These are phyloP conservation scores for Boletus sp. DNA, from an alignment of 1,284 basidiomycete genomes.

Conservation along the genomic window DNA sequence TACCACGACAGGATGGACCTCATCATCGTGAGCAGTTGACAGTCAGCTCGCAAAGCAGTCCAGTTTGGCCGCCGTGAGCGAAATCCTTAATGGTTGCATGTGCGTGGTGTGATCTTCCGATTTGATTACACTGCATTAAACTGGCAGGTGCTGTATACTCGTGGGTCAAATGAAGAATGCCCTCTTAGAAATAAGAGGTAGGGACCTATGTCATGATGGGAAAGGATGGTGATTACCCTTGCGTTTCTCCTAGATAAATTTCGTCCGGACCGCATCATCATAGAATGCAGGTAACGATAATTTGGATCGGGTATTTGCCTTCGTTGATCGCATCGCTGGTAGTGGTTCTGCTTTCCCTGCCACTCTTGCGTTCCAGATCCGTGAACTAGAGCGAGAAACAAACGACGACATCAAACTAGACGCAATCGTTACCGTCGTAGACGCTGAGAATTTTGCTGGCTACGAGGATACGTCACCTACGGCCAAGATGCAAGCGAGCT, in stretches of 20 bases:
- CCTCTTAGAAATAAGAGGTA: constrained; percentile 79
- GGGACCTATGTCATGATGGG: constrained; percentile 6
- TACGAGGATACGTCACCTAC: constrained; percentile 89
- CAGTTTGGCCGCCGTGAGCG: constrained; percentile 78
- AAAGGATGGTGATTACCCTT: not conserved
- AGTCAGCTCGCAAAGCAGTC: constrained; percentile 83
- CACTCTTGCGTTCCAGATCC: constrained; percentile 87
- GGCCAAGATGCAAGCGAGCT: constrained; percentile 90
- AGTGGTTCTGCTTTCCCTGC: constrained; percentile 88
- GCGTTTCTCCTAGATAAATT: constrained; percentile 56
- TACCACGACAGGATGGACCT: not conserved
- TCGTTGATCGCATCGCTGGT: constrained; percentile 8
- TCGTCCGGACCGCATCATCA: constrained; percentile 82
- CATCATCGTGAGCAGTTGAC: constrained; percentile 54
- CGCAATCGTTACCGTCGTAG: constrained; percentile 84
- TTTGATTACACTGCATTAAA: not conserved
- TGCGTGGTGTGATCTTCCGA: constrained; percentile 33
- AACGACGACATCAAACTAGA: constrained; percentile 75
- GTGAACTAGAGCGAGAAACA: constrained; percentile 78
- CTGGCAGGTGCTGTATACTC: constrained; percentile 77
- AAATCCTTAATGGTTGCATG: constrained; percentile 93
- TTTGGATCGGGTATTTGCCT: not conserved
- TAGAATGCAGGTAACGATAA: constrained; percentile 81
- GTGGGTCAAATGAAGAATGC: constrained; percentile 91
- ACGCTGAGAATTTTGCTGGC: constrained; percentile 84